phyloP scores from a whole-genome alignment of 768 basidiomycete species.

The Podaxis rugospora region DNA sequence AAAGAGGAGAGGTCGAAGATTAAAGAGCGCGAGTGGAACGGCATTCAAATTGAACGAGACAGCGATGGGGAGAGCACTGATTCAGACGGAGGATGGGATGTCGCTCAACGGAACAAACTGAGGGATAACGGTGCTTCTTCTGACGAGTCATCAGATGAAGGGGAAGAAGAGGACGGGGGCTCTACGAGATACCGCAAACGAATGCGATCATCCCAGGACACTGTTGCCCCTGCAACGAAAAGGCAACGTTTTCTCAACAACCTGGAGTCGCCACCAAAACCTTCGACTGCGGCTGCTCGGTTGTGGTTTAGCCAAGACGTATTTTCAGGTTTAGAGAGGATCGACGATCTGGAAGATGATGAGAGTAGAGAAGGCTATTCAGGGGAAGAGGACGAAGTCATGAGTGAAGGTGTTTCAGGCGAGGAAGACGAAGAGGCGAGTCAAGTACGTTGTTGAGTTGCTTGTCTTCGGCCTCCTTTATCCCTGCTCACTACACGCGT shows the following conservation, averaged over 20 bases:
- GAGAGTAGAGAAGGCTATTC: conserved; percentile 23
- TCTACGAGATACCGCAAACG: conserved; percentile 40
- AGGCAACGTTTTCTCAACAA: conserved; percentile 48
- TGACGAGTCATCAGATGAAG: conserved; percentile 46
- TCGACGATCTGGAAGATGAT: conserved; percentile 23
- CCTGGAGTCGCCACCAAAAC: conserved; percentile 32
- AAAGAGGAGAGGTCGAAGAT: conserved; percentile 72
- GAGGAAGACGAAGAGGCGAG: conserved; percentile 17
- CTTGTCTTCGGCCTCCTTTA: background rate
- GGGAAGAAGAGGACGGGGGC: conserved; percentile 32
- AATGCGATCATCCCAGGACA: conserved; percentile 22
- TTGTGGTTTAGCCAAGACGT: conserved; percentile 97
- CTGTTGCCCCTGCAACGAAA: conserved; percentile 27
- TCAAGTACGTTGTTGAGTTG: background rate
- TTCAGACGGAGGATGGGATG: conserved; percentile 69
- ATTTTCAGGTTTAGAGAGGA: conserved; percentile 63
- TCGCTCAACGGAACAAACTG: conserved; percentile 52
- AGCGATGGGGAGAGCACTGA: conserved; percentile 39
- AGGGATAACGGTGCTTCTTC: conserved; percentile 42
- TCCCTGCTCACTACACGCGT: background rate
- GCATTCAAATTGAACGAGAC: conserved; percentile 27
- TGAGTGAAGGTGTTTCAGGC: conserved; percentile 21
- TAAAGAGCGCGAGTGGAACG: conserved; percentile 51
- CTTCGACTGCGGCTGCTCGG: conserved; percentile 52
- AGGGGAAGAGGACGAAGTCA: conserved; percentile 24